Conservation (phyloP, 2,329 filamentous ascomycete genomes). For the Pezicula carpinea region DNA sequence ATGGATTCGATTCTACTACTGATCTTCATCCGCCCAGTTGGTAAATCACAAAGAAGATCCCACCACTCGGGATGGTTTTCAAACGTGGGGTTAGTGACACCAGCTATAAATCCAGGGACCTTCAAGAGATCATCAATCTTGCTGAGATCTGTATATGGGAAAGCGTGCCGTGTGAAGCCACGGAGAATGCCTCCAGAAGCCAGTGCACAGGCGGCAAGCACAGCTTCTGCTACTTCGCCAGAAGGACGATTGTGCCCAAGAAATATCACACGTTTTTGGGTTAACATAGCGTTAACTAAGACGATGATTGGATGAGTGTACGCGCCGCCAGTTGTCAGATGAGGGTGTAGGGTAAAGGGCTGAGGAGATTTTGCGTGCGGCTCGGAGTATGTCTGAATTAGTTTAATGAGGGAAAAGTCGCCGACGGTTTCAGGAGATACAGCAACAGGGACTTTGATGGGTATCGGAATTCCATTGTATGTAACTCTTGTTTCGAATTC, state of each 20-base stretch:
- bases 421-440: constrained; percentile 94
- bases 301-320: constrained; percentile 93
- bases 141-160: constrained; percentile 95
- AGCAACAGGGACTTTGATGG: constrained; percentile 92
- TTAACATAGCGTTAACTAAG: constrained; percentile 88
- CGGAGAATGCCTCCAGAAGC: constrained; percentile 88
- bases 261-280: constrained; percentile 95
- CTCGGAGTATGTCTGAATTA: constrained; percentile 89
- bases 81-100: constrained; percentile 95
- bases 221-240: constrained; percentile 94
- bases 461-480: constrained; percentile 95
- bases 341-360: constrained; percentile 80
- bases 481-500: constrained; percentile 94
- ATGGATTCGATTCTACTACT: constrained; percentile 81
- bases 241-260: constrained; percentile 93
- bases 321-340: constrained; percentile 87
- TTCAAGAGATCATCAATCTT: constrained; percentile 96
- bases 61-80: constrained; percentile 96
- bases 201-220: constrained; percentile 90
- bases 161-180: constrained; percentile 92
- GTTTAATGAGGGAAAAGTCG: constrained; percentile 94
- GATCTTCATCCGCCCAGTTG: constrained; percentile 90
- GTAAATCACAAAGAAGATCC: constrained; percentile 92
- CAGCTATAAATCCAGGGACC: constrained; percentile 95
- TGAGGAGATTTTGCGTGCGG: constrained; percentile 79